Evolutionary conservation across 2,329 filamentous ascomycete species (phyloP).

Genomic region (Nemania sp.): DNA sequence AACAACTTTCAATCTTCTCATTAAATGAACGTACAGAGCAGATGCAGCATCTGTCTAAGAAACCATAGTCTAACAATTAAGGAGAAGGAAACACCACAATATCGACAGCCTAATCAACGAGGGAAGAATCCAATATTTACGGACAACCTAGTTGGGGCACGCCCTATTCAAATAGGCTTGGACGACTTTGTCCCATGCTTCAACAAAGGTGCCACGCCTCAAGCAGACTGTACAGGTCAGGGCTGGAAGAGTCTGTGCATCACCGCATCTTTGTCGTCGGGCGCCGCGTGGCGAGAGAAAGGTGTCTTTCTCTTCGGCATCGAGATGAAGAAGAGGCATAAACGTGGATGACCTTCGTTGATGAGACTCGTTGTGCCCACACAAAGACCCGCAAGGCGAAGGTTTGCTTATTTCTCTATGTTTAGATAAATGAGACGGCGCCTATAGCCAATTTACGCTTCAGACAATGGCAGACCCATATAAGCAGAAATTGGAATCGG

Average conservation of each 20-base stretch:
- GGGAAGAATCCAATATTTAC: neutral
- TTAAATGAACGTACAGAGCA: conserved; percentile 38
- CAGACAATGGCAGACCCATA: neutral
- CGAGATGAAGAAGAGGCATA: neutral
- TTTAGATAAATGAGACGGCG: neutral
- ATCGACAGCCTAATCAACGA: neutral
- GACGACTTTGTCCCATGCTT: conserved; percentile 36
- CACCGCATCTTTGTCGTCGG: conserved; percentile 29
- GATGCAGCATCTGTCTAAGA: conserved; percentile 11
- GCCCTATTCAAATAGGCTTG: conserved; percentile 16
- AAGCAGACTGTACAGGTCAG: neutral
- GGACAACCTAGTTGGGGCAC: neutral
- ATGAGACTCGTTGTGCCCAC: neutral
- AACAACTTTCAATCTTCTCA: conserved; percentile 11
- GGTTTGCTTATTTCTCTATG: neutral
- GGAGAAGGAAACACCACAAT: neutral
- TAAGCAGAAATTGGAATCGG: neutral
- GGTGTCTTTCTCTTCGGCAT: conserved; percentile 16
- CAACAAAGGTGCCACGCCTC: conserved; percentile 37
- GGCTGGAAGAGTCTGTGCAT: neutral
- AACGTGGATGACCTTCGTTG: neutral
- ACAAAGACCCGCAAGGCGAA: neutral
- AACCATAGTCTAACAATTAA: neutral
- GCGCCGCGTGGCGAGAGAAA: conserved; percentile 24
- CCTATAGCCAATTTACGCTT: neutral